phyloP scores from a whole-genome alignment of 257 asterid genomes.

The Paulownia fortunei region DNA sequence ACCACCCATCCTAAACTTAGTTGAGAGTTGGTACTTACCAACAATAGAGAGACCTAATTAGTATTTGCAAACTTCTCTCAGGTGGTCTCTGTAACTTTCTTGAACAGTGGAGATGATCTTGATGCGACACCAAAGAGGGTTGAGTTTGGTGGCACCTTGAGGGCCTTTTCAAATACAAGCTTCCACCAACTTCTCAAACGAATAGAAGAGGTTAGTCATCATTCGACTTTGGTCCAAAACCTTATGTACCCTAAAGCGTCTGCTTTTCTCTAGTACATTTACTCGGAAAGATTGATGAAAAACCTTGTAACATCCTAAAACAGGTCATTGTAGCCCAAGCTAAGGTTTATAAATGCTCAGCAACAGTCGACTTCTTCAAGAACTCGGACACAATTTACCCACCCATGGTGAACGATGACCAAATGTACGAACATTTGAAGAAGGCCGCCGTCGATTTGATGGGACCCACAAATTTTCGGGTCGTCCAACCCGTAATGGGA shows the following conservation, averaged over 20 bases:
- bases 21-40: no score
- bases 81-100: constrained; percentile 88
- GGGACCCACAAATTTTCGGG: constrained; percentile 56
- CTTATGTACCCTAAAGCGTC: not conserved
- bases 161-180: constrained; percentile 77
- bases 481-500: constrained; percentile 83
- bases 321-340: constrained; percentile 84
- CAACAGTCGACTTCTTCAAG: constrained; percentile 82
- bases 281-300: not conserved
- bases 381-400: constrained; percentile 70
- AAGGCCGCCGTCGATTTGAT: constrained; percentile 50
- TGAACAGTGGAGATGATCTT: constrained; percentile 60
- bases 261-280: not conserved
- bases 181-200: constrained; percentile 67
- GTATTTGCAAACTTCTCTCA: constrained; percentile 13
- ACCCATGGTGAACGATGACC: constrained; percentile 72
- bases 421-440: constrained; percentile 65
- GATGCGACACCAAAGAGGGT: constrained; percentile 48
- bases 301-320: not conserved
- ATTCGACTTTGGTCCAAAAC: not conserved
- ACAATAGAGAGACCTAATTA: not conserved
- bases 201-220: constrained; percentile 73
- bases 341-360: constrained; percentile 74
- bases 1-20: no score
- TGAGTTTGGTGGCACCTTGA: constrained; percentile 76